A percentile compares a stretch with the other conserved stretches of the same genome.
These are phyloP conservation scores for Stachybotrys elegans DNA, from an alignment of 2,329 filamentous ascomycete species.

Conservation along the genomic window DNA sequence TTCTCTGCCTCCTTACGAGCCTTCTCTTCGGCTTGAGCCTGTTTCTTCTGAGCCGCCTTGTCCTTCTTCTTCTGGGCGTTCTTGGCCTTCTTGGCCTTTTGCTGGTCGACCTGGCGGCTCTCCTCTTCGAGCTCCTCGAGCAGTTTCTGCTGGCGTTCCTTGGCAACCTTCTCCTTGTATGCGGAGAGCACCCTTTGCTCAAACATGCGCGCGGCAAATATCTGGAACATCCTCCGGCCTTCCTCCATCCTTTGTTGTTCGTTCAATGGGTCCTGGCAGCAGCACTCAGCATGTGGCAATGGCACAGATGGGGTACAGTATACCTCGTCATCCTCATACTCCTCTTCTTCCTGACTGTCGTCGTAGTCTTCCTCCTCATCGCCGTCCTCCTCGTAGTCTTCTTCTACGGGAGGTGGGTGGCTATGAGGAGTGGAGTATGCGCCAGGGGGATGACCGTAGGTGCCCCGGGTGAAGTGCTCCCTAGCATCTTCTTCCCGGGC, in stretches of 20 bases:
- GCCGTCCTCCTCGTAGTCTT: constrained; percentile 61
- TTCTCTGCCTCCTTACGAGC: constrained; percentile 83
- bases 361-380: constrained; percentile 61
- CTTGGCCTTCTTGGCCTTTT: constrained; percentile 87
- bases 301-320: constrained; percentile 37
- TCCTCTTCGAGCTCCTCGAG: constrained; percentile 91
- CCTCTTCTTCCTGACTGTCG: constrained; percentile 53
- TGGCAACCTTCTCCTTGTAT: constrained; percentile 96
- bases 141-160: constrained; percentile 84
- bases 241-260: constrained; percentile 99
- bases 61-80: constrained; percentile 95
- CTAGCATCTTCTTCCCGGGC: constrained; percentile 84
- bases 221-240: constrained; percentile 97
- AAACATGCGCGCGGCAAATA: constrained; percentile 98
- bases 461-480: constrained; percentile 54
- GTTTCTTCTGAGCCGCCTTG: constrained; percentile 84
- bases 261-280: constrained; percentile 82
- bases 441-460: constrained; percentile 55
- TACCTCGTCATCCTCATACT: constrained; percentile 78
- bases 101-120: constrained; percentile 66
- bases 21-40: constrained; percentile 85
- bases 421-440: constrained; percentile 57
- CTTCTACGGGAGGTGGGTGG: constrained; percentile 72
- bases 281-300: constrained; percentile 37
- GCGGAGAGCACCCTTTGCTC: constrained; percentile 93